Evolutionary conservation across 2,329 filamentous ascomycete species (phyloP).

Genomic region (Ophiocordyceps camponoti-floridani): DNA sequence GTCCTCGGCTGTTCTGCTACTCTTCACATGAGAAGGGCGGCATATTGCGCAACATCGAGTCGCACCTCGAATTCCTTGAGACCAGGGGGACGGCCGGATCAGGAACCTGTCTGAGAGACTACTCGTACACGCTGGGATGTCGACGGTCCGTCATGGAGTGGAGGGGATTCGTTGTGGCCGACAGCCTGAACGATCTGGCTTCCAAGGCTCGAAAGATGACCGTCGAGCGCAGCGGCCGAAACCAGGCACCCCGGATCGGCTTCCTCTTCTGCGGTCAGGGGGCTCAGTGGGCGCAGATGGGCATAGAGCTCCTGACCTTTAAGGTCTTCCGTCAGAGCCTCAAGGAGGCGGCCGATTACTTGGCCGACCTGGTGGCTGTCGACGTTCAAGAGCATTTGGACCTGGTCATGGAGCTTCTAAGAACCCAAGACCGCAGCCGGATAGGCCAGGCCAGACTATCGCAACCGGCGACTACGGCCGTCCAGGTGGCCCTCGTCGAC

Average conservation of each 20-base stretch:
- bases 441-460: slow-evolving; percentile 18
- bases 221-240: slow-evolving; percentile 8
- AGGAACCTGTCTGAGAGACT: slow-evolving; percentile 14
- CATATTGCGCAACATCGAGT: slow-evolving; percentile 16
- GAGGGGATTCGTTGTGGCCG: slow-evolving; percentile 20
- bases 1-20: slow-evolving; percentile 21
- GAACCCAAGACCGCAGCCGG: slow-evolving; percentile 6
- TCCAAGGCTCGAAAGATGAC: slow-evolving; percentile 8
- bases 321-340: slow-evolving; percentile 23
- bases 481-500: slow-evolving; percentile 24
- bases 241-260: slow-evolving; percentile 13
- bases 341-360: slow-evolving; percentile 12
- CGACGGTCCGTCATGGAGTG: slow-evolving; percentile 26
- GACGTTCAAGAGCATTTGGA: slow-evolving; percentile 14
- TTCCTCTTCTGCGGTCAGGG: slow-evolving; percentile 27
- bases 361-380: slow-evolving; percentile 5
- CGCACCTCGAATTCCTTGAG: slow-evolving; percentile 15
- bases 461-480: slow-evolving; percentile 22
- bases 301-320: slow-evolving; percentile 20
- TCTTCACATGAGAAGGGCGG: slow-evolving; percentile 25
- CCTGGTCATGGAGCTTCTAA: slow-evolving; percentile 18
- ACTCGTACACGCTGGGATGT: slow-evolving; percentile 26
- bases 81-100: slow-evolving; percentile 2
- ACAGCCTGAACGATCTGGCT: slow-evolving; percentile 14
- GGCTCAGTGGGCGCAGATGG: slow-evolving; percentile 24